Conservation (phyloP, 345 rosid genomes). For the Populus ilicifolia region DNA sequence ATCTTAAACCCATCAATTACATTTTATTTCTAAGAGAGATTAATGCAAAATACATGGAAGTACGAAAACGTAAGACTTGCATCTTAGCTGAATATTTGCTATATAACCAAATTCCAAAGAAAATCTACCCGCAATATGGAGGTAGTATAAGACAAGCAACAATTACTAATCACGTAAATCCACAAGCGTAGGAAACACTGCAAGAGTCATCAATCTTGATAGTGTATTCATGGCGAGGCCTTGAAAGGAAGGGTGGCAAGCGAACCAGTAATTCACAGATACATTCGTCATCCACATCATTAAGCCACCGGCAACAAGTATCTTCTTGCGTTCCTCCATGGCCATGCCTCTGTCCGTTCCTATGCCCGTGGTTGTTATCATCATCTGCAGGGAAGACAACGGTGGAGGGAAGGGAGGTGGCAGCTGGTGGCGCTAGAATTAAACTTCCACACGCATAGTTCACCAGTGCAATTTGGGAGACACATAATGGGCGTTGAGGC, state of each 20-base stretch:
- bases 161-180: neutral
- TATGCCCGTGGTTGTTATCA: conserved; percentile 2
- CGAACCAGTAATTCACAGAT: conserved; percentile 70
- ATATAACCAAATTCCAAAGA: neutral
- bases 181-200: conserved; percentile 47
- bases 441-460: conserved; percentile 21
- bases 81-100: neutral
- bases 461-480: conserved; percentile 26
- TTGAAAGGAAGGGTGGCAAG: conserved; percentile 67
- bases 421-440: neutral
- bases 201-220: conserved; percentile 51
- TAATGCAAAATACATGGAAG: neutral
- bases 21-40: neutral
- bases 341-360: conserved; percentile 12
- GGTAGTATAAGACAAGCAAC: neutral
- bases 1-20: neutral
- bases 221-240: conserved; percentile 56
- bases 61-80: neutral
- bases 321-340: conserved; percentile 10
- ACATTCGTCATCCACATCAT: conserved; percentile 61
- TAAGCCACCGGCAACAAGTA: conserved; percentile 79
- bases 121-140: neutral
- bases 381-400: neutral
- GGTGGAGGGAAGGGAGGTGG: neutral
- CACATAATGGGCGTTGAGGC: conserved; percentile 18